Conservation (phyloP, 2,329 filamentous ascomycete genomes). For the Sclerotinia minor region DNA sequence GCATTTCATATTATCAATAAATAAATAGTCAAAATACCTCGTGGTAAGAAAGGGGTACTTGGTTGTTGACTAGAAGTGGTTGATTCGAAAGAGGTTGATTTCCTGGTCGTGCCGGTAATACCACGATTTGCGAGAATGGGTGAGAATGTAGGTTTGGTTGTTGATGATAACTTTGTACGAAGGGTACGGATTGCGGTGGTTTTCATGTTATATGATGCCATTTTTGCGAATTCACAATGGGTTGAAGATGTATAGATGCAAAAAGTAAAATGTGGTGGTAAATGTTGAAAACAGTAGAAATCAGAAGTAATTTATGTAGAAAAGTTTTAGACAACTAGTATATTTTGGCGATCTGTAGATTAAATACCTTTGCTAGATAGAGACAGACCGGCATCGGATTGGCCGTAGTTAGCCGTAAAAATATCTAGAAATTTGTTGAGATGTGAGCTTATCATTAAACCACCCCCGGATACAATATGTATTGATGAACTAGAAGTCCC, state of each 20-base stretch:
- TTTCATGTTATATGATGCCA: conserved; percentile 22
- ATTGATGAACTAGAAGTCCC: not conserved
- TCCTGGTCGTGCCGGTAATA: conserved; percentile 24
- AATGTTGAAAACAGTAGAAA: not conserved
- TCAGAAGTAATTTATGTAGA: not conserved
- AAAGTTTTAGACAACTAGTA: not conserved
- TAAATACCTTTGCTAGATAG: conserved; percentile 18
- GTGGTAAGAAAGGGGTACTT: conserved; percentile 10
- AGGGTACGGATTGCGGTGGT: conserved; percentile 15
- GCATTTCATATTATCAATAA: not conserved
- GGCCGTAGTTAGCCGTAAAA: not conserved
- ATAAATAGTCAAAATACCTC: conserved; percentile 12
- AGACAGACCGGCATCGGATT: conserved; percentile 14
- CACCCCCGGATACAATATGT: not conserved
- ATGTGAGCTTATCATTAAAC: not conserved
- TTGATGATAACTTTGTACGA: conserved; percentile 18
- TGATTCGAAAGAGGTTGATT: conserved; percentile 19
- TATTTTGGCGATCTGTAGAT: conserved; percentile 1
- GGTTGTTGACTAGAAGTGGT: conserved; percentile 3
- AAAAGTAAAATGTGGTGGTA: not conserved
- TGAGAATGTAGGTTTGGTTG: conserved; percentile 11
- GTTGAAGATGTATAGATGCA: not conserved
- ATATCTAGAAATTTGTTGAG: not conserved
- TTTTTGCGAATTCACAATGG: not conserved
- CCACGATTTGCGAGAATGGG: conserved; percentile 18